Percentiles rank a stretch among this genome's conserved stretches.
Conservation (phyloP, 257 asterid species). For the Lavandula angustifolia region DNA sequence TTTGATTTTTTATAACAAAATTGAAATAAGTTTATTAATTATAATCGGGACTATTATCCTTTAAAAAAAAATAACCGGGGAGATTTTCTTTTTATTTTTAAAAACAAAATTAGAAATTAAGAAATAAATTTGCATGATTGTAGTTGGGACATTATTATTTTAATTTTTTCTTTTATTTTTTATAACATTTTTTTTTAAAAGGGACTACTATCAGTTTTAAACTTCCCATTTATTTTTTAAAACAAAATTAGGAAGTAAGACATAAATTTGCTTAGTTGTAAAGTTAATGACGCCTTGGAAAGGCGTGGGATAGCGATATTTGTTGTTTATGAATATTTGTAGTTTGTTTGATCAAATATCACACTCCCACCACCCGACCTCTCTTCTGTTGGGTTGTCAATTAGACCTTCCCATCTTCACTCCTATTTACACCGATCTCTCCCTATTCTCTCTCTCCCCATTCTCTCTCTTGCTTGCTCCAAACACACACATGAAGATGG, state of each 20-base stretch:
- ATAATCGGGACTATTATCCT: too few species aligned
- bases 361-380: slow-evolving; percentile 37
- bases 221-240: too few species aligned
- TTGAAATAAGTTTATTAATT: too few species aligned
- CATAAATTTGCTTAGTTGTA: not conserved
- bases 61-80: too few species aligned
- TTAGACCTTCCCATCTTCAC: slow-evolving; percentile 11
- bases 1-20: too few species aligned
- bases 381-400: slow-evolving; percentile 50
- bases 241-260: not conserved
- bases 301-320: not conserved
- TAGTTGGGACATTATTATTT: too few species aligned
- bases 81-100: too few species aligned
- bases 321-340: slow-evolving; percentile 19
- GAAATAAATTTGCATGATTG: too few species aligned
- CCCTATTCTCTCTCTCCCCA: not conserved
- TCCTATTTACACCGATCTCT: slow-evolving; percentile 18
- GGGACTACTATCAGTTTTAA: too few species aligned
- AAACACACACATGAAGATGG: not conserved
- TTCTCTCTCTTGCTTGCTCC: slow-evolving; percentile 11
- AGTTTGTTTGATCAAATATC: slow-evolving; percentile 36
- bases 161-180: not conserved
- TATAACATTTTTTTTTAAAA: too few species aligned
- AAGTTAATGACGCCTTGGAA: slow-evolving; percentile 4
- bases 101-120: too few species aligned